These are phyloP conservation scores for Aspergillus sp. DNA, from an alignment of 2,329 filamentous ascomycete species.

Conservation along the genomic window DNA sequence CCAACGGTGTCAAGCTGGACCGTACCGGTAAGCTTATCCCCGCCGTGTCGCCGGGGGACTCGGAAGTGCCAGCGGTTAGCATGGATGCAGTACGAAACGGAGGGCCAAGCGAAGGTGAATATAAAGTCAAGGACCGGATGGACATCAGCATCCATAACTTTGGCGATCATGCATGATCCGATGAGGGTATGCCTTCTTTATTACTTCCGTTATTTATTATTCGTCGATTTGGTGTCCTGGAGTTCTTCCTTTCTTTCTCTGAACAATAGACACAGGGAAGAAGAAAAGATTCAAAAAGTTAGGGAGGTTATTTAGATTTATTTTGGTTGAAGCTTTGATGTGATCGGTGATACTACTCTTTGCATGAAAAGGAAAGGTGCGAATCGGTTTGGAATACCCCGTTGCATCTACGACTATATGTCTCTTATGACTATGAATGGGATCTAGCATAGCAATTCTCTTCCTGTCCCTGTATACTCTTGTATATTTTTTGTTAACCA, in stretches of 20 bases:
- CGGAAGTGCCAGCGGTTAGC: slow-evolving; percentile 17
- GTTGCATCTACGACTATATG: neutral
- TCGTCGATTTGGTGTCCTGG: slow-evolving; percentile 11
- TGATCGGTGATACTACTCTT: slow-evolving; percentile 3
- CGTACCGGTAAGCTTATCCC: slow-evolving; percentile 51
- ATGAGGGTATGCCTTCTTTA: slow-evolving; percentile 11
- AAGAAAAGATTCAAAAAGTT: too few species aligned
- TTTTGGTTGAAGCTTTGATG: too few species aligned
- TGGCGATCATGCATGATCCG: slow-evolving; percentile 35
- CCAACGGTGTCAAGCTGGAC: slow-evolving; percentile 53
- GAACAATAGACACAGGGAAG: neutral
- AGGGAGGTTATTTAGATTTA: too few species aligned
- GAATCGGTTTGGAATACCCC: slow-evolving; percentile 4
- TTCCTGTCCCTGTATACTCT: too few species aligned
- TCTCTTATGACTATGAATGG: neutral
- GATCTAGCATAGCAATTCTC: too few species aligned
- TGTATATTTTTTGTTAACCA: too few species aligned
- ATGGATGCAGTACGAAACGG: slow-evolving; percentile 10
- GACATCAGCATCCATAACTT: slow-evolving; percentile 56
- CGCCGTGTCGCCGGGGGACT: slow-evolving; percentile 20
- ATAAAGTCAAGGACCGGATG: slow-evolving; percentile 43
- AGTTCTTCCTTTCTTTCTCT: slow-evolving; percentile 9
- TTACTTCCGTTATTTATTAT: neutral
- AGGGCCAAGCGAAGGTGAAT: slow-evolving; percentile 24
- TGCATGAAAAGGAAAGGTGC: slow-evolving; percentile 4